Conservation (phyloP, 805 yeast genomes). For the Starmera amethionina region DNA sequence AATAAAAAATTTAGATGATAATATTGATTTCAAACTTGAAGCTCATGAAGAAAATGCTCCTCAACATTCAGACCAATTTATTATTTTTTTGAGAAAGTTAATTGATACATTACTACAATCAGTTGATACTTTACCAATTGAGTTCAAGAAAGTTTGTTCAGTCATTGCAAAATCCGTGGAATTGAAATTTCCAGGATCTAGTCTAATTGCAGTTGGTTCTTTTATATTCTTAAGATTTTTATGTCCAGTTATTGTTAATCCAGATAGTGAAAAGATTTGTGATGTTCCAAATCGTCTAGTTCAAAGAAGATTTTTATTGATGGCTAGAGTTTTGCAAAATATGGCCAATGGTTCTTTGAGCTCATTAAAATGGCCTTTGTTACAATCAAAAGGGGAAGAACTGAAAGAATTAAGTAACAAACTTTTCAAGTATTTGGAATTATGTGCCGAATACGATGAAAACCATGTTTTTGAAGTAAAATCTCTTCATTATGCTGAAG, state of each 20-base stretch:
- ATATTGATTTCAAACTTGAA: conserved; percentile 54
- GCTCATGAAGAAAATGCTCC: conserved; percentile 28
- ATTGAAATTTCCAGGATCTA: conserved; percentile 55
- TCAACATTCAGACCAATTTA: conserved; percentile 35
- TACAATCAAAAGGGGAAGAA: conserved; percentile 32
- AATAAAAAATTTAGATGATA: conserved; percentile 35
- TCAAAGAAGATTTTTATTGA: conserved; percentile 60
- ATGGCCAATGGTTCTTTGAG: conserved; percentile 76
- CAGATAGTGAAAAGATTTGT: conserved; percentile 42
- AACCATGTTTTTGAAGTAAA: conserved; percentile 13
- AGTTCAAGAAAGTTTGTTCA: conserved; percentile 62
- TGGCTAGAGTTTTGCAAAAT: conserved; percentile 78
- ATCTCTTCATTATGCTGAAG: conserved; percentile 12
- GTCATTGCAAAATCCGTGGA: conserved; percentile 49
- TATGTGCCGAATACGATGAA: conserved; percentile 19
- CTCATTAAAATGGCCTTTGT: conserved; percentile 54
- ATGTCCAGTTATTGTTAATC: conserved; percentile 87
- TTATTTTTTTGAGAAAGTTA: conserved; percentile 43
- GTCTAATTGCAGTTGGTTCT: conserved; percentile 71
- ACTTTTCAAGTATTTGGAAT: conserved; percentile 31
- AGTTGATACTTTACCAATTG: conserved; percentile 50
- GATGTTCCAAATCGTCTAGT: conserved; percentile 29
- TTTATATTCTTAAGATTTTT: conserved; percentile 72
- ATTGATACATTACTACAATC: conserved; percentile 53
- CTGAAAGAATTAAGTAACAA: conserved; percentile 27